Base-by-base conservation (phyloP, 345 rosid species). In the Ricinus communis region DNA sequence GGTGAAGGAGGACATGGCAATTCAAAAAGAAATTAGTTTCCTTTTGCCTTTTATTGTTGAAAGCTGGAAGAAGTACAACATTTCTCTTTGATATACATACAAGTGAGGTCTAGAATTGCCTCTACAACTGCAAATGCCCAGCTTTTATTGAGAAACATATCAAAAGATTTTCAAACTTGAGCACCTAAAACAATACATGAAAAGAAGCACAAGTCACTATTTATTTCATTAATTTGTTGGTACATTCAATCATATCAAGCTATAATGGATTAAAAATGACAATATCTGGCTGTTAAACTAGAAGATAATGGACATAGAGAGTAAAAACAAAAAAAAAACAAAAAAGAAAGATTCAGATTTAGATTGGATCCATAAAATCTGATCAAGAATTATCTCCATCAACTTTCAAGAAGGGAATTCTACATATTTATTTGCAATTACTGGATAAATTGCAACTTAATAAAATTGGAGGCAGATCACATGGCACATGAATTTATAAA, bases 111-210 rank as follows among this genome's bases (percentile, higher is more conserved):
- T 36, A n/a, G 14, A 60, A 60, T 24, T 36, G 65, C 25, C 41
- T 9, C 41, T 30, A 9, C 41, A 8, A n/a, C n/a, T 36, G 46
- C 46, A 60, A 1, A 8, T 0, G 0, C 19, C 6, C 46, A 33
- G 27, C 47, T 60, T 36, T 60, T 60, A 60, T 60, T 60, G 24
- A 36, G 46, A 1, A 19, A 19, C 65, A 60, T 12, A 1, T 16
- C 41, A 7, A 27, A 41, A 28, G 36, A 30, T 30, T 18, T 31
- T 58, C 11, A 60, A 19, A 46, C 46, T 3, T 27, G 21, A 45
- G 4, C 62, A 54, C 51, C 71, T 68, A 18, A 65, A 68, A 67
- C 28, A 52, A 36, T 51, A 12, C 12, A 66, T 49, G 16, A 40
- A 53, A 38, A 22, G 5, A 38, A 9, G 28, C 15, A 15, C 0